phyloP scores from a whole-genome alignment of 2,329 filamentous ascomycete genomes.

The Fusarium chlamydosporum region DNA sequence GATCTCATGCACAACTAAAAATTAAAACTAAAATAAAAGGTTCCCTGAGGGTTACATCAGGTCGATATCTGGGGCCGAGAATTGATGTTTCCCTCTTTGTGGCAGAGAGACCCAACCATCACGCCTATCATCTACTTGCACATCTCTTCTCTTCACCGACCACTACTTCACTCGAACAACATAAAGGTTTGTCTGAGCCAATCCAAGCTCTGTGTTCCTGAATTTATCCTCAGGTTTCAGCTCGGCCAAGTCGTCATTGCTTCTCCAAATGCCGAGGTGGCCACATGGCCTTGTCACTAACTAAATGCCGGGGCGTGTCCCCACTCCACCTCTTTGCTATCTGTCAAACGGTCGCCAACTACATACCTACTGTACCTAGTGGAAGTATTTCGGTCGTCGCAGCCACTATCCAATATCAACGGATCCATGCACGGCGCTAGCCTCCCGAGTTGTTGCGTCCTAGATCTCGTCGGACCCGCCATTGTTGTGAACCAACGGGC shows the following conservation, averaged over 20 bases:
- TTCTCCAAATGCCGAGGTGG: conserved; percentile 25
- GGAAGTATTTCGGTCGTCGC: conserved; percentile 2
- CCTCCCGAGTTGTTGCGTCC: conserved; percentile 59
- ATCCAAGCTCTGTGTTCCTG: background rate
- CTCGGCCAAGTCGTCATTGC: conserved; percentile 17
- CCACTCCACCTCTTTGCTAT: conserved; percentile 22
- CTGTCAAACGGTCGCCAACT: conserved; percentile 26
- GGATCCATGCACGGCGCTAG: conserved; percentile 29
- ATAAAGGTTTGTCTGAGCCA: background rate
- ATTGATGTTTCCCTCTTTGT: background rate
- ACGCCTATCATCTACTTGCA: background rate
- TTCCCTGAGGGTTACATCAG: conserved; percentile 11
- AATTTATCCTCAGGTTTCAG: background rate
- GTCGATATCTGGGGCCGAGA: background rate
- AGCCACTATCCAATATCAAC: conserved; percentile 15
- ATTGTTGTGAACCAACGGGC: conserved; percentile 71
- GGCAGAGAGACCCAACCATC: background rate
- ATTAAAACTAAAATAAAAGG: background rate
- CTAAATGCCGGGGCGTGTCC: conserved; percentile 22
- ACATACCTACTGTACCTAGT: too few species aligned
- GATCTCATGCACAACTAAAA: conserved; percentile 5
- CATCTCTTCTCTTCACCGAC: background rate
- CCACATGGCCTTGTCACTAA: conserved; percentile 30
- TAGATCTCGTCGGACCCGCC: conserved; percentile 74
- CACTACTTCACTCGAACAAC: background rate